Evolutionary conservation across 148 eudicot genomes (phyloP), one percentile per base, ranked within the genome.

Genomic region (Nyssa sinensis): DNA sequence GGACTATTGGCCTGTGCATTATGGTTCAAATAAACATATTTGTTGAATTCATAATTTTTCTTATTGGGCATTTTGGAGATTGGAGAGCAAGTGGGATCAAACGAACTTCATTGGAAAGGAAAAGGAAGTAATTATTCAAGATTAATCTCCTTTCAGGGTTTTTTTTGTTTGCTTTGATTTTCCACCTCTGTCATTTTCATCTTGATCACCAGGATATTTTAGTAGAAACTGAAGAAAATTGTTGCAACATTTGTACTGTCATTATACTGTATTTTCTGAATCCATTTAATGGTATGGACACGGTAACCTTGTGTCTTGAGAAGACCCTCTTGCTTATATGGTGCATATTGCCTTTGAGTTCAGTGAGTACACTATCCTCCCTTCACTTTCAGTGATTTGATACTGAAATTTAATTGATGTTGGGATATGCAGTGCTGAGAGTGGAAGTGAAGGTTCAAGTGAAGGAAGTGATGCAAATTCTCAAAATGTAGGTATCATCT

Each of bases 401-500:
- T 75, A 32, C 41, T 74, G 2, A 65, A 13, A 29, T 16, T 28
- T 59, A 12, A 62, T 1, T 59, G 64, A 55, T 77, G 37, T 29
- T 78, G 74, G 24, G 47, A n/a, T 78, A 51, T 85, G 87, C 89
- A 96, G 99, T 83, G 93, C 82, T 69, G 98, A 89, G 59, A 89
- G 93, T 81, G 94, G 74, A 60, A 93, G 95, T 85, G 98, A 96
- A 78, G 97, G 95, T 71, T 88, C 99, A 69, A 96, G 97, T 80
- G 98, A 90, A 79, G 99, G 98, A 88, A 96, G 98, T 87, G 97
- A 96, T 74, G 91, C 83, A 32, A 84, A 88, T 85, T 93, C 99
- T 77, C 90, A 93, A 73, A 89, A 89, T 88, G 99, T 96, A 87
- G 74, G 96, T 86, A 66, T 74, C 62, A n/a, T n/a, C n/a, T n/a